Conservation (phyloP, 352 stramenopile species). For the Hyaloperonospora brassicae region DNA sequence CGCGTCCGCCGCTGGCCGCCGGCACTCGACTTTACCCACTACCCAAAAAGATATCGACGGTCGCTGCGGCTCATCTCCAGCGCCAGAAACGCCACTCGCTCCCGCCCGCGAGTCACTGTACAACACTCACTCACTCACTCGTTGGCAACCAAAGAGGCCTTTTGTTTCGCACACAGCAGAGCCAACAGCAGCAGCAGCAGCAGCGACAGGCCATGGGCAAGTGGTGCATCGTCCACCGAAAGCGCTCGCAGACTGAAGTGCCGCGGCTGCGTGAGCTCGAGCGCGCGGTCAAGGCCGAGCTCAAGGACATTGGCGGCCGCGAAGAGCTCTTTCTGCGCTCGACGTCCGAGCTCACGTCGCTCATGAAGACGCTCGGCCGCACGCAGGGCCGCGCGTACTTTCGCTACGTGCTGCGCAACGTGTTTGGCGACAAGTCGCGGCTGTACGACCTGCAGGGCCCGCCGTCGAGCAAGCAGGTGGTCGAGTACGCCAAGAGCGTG, state of each 20-base stretch:
- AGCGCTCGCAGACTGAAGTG: slow-evolving; percentile 42
- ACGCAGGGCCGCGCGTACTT: slow-evolving; percentile 72
- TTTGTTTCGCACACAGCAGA: background rate
- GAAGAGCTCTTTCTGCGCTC: slow-evolving; percentile 78
- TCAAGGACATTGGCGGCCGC: slow-evolving; percentile 43
- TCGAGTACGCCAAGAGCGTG: slow-evolving; percentile 48
- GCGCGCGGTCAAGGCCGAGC: slow-evolving; percentile 56
- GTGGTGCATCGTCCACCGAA: slow-evolving; percentile 20
- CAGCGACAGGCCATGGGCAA: slow-evolving; percentile 23
- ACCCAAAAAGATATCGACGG: slow-evolving; percentile 16
- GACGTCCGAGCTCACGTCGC: slow-evolving; percentile 55
- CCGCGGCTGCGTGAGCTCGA: slow-evolving; percentile 60
- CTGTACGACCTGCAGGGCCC: slow-evolving; percentile 33
- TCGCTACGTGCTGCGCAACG: slow-evolving; percentile 65
- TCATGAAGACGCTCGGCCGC: slow-evolving; percentile 66
- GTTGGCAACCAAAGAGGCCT: background rate
- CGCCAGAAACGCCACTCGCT: slow-evolving; percentile 13
- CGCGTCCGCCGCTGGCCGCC: slow-evolving; percentile 6
- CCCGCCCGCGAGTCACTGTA: slow-evolving; percentile 23
- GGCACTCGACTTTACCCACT: slow-evolving; percentile 1
- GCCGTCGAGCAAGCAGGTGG: slow-evolving; percentile 33
- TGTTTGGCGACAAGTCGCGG: slow-evolving; percentile 57
- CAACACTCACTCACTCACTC: slow-evolving; percentile 13
- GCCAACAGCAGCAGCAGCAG: slow-evolving; percentile 4
- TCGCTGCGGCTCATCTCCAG: slow-evolving; percentile 8